Conservation (phyloP, 306 rosid species). For the Arachis stenosperma region DNA sequence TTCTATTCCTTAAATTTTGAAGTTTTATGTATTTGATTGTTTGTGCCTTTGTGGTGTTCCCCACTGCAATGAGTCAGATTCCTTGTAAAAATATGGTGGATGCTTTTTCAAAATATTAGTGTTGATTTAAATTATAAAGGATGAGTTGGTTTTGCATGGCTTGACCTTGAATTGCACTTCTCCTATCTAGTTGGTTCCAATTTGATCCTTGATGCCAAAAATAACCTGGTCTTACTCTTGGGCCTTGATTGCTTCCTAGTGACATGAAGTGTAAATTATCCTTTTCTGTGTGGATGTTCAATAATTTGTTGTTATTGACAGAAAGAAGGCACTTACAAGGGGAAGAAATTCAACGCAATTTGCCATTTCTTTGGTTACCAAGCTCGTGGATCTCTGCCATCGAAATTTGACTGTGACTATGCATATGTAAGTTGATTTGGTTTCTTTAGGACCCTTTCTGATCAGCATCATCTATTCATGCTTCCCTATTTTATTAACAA, state of each 20-base stretch:
- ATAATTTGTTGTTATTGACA: conserved; percentile 48
- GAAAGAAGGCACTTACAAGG: conserved; percentile 97
- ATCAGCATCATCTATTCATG: not conserved
- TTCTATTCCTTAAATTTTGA: not conserved
- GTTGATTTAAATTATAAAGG: conserved; percentile 19
- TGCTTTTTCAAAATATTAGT: not conserved
- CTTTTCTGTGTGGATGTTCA: conserved; percentile 6
- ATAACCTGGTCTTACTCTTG: not conserved
- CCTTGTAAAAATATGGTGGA: not conserved
- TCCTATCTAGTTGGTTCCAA: conserved; percentile 11
- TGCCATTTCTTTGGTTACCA: conserved; percentile 99
- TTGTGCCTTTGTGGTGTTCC: not conserved
- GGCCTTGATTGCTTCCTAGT: conserved; percentile 15
- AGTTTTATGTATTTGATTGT: not conserved
- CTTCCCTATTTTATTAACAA: conserved; percentile 25
- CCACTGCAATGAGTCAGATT: conserved; percentile 7
- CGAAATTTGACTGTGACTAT: conserved; percentile 96
- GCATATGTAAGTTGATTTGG: conserved; percentile 69
- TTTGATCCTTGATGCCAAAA: conserved; percentile 18
- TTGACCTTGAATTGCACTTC: not conserved
- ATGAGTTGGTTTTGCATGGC: conserved; percentile 18
- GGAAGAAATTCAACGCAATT: conserved; percentile 95
- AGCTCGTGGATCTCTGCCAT: conserved; percentile 98
- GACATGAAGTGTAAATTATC: conserved; percentile 17
- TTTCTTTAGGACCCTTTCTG: conserved; percentile 34